phyloP scores from a whole-genome alignment of 164 flowering plant species.

The Aristolochia californica region DNA sequence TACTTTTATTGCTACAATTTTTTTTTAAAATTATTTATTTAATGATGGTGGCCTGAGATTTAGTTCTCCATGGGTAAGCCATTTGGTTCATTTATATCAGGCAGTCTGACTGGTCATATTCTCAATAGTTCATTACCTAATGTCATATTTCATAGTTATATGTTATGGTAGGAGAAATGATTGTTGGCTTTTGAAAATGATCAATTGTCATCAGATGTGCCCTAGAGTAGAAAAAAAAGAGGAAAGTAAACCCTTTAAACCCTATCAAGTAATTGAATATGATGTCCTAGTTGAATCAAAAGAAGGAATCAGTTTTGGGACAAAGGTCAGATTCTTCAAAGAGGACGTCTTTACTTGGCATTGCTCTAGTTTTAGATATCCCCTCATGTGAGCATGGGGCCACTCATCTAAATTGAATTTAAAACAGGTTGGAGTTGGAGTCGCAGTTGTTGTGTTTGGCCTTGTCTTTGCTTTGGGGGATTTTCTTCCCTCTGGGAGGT shows the following conservation, averaged over 20 bases:
- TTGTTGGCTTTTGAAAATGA: constrained; percentile 1
- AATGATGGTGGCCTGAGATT: not conserved
- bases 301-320: constrained; percentile 60
- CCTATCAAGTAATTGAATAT: constrained; percentile 76
- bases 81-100: not conserved
- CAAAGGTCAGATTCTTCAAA: constrained; percentile 36
- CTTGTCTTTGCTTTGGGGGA: constrained; percentile 93
- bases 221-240: constrained; percentile 55
- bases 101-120: not conserved
- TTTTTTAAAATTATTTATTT: not conserved
- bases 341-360: not conserved
- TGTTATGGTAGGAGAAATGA: not conserved
- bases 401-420: constrained; percentile 3
- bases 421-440: constrained; percentile 76
- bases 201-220: constrained; percentile 45
- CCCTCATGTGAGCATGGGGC: not conserved
- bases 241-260: constrained; percentile 31
- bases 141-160: not conserved
- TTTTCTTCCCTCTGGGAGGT: constrained; percentile 93
- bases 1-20: too few species aligned
- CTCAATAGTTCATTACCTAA: not conserved
- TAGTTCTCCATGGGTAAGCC: not conserved
- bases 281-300: constrained; percentile 63
- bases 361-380: not conserved
- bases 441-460: constrained; percentile 79